Percentiles rank a stretch among this genome's conserved stretches.
These are phyloP conservation scores for Alternaria consortialis DNA, from an alignment of 2,329 filamentous ascomycete genomes.

Conservation along the genomic window DNA sequence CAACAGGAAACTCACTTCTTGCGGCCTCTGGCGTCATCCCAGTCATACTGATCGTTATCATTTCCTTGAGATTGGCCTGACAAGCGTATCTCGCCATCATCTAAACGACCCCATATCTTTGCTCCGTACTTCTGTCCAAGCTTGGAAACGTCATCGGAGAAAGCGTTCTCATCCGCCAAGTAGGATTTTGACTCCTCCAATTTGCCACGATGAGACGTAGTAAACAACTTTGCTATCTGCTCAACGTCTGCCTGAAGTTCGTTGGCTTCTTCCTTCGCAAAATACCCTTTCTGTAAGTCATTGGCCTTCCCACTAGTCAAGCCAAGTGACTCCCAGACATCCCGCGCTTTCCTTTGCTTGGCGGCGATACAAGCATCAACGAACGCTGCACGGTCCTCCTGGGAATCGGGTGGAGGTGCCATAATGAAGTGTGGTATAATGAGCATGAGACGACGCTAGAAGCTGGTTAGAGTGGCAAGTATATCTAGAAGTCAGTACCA, in stretches of 20 bases:
- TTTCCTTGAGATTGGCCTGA: constrained; percentile 3
- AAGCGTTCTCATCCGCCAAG: constrained; percentile 9
- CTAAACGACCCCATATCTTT: constrained; percentile 15
- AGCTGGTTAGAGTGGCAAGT: not conserved
- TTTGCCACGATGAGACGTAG: not conserved
- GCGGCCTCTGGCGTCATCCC: constrained; percentile 9
- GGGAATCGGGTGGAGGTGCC: constrained; percentile 9
- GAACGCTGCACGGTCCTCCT: constrained; percentile 16
- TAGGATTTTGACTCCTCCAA: not conserved
- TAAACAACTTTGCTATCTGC: constrained; percentile 14
- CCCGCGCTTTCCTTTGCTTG: constrained; percentile 8
- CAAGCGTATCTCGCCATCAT: constrained; percentile 4
- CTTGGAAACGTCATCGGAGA: constrained; percentile 5
- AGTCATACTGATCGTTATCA: constrained; percentile 8
- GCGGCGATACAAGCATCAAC: constrained; percentile 13
- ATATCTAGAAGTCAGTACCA: not conserved
- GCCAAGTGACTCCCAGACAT: constrained; percentile 17
- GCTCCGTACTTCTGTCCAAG: constrained; percentile 16
- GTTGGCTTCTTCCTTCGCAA: constrained; percentile 14
- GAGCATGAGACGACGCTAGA: not conserved
- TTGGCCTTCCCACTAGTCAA: constrained; percentile 8
- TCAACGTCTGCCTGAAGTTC: constrained; percentile 16
- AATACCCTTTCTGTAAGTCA: constrained; percentile 11
- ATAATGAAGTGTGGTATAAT: not conserved
- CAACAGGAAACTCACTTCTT: constrained; percentile 9